Percentiles rank a stretch among this genome's conserved stretches.
Evolutionary conservation across 305 asterid species (phyloP).

Genomic region (Ajuga reptans): DNA sequence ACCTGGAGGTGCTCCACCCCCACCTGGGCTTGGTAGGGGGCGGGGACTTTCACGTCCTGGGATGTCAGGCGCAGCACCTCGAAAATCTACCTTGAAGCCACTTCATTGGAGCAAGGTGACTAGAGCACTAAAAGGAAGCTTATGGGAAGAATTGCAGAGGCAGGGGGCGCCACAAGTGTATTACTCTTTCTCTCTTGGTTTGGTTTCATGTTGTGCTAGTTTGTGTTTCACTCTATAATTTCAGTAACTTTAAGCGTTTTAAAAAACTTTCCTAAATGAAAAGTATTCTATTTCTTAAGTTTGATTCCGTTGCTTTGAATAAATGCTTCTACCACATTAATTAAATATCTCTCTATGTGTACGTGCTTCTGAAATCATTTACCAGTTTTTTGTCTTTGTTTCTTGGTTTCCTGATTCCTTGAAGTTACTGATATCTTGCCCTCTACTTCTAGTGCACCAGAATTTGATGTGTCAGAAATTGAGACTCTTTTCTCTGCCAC

Average conservation of each 20-base stretch:
- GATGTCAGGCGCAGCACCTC: constrained; percentile 26
- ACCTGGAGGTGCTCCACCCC: constrained; percentile 78
- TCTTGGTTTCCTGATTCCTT: constrained; percentile 19
- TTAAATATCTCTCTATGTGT: not conserved
- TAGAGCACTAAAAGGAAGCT: constrained; percentile 93
- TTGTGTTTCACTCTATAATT: constrained; percentile 1
- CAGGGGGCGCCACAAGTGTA: constrained; percentile 80
- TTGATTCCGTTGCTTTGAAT: not conserved
- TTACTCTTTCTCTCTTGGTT: constrained; percentile 29
- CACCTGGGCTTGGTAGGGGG: constrained; percentile 35
- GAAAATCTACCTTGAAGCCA: constrained; percentile 78
- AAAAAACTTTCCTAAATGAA: not conserved
- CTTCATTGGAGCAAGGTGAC: constrained; percentile 99
- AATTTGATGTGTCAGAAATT: constrained; percentile 79
- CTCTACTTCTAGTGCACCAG: constrained; percentile 59
- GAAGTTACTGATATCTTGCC: constrained; percentile 27
- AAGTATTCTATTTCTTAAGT: not conserved
- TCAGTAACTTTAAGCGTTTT: not conserved
- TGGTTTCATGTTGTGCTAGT: constrained; percentile 6
- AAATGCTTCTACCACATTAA: not conserved
- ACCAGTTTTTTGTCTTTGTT: not conserved
- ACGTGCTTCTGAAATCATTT: not conserved
- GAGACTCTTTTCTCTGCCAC: constrained; percentile 84
- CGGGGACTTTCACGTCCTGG: constrained; percentile 31
- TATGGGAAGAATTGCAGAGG: constrained; percentile 96